Evolutionary conservation across 2,329 filamentous ascomycete genomes (phyloP), one percentile per base, ranked within the genome.

Genomic region (Xylaria hypoxylon): DNA sequence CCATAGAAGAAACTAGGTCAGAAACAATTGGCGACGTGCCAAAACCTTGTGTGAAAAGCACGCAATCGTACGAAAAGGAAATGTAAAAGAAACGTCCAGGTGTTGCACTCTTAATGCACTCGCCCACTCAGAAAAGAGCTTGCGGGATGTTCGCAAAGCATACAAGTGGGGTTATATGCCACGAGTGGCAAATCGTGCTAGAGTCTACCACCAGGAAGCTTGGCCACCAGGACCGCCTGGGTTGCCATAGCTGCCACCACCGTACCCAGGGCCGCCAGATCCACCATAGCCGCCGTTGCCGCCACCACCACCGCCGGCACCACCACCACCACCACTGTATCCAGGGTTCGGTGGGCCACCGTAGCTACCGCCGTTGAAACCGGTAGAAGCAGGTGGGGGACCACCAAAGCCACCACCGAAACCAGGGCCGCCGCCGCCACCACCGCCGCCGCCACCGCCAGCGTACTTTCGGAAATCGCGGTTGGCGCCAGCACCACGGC

Each of bases 401-500:
- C 52, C 81, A 60, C 76, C 78, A 62, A 77, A 78, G 63, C 79
- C 80, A 68, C 83, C 70, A 52, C 66, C 69, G 66, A 80, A 80
- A 59, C 82, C 80, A 67, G 80, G 79, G 68, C 79, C 71, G 66
- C 80, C 80, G 59, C 82, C 80, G 65, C 80, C 80, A n/a, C 79
- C 71, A 66, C 80, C 80, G 59, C 82, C 80, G 65, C 80, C 80
- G 68, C 79, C 71, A 66, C 80, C 80, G 59, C 82, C 80, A 65
- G 80, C 80, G 64, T 87, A 88, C 80, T 94, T 94, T 83, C 96
- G 93, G 85, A 96, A 93, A 80, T 98, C 96, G 78, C 94, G 94
- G 80, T 90, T 97, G 75, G 90, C 84, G 77, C 80, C 81, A 74
- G 85, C 84, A 73, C 92, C 90, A 77, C 92, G 89, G 68, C 92